Evolutionary conservation across 345 rosid species (phyloP).

Genomic region (Citrus reticulata): DNA sequence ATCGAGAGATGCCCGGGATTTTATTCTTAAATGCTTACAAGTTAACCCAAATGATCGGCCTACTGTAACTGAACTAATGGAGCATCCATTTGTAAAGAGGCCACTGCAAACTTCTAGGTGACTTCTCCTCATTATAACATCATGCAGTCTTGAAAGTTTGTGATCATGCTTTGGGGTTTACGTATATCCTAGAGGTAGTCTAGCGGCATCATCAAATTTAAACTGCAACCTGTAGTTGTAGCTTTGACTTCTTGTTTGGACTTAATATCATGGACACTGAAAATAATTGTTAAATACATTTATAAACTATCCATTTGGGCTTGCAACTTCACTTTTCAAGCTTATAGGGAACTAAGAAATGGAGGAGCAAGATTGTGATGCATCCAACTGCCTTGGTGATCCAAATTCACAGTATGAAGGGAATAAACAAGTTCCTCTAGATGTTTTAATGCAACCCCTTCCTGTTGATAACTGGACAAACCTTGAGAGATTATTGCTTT

Average conservation of each 20-base stretch:
- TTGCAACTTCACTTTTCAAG: background rate
- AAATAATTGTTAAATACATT: background rate
- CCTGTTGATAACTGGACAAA: background rate
- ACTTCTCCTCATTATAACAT: slow-evolving; percentile 26
- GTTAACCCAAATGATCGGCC: slow-evolving; percentile 69
- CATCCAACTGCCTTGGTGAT: too few relatives aligned
- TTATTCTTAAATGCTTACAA: slow-evolving; percentile 56
- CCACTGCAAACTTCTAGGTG: slow-evolving; percentile 34
- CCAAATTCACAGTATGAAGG: background rate
- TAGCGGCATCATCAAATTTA: background rate
- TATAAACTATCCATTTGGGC: background rate
- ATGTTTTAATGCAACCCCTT: background rate
- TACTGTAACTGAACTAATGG: slow-evolving; percentile 57
- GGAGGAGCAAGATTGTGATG: background rate
- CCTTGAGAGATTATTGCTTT: background rate
- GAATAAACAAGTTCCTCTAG: background rate
- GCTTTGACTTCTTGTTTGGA: background rate
- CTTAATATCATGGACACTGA: background rate
- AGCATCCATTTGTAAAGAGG: slow-evolving; percentile 69
- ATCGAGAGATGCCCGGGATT: slow-evolving; percentile 55
- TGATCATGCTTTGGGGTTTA: background rate
- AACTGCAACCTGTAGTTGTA: background rate
- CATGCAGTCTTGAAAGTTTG: background rate
- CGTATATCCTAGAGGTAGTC: background rate
- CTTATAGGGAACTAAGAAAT: background rate